These are phyloP conservation scores for Saposhnikovia divaricata DNA, from an alignment of 129 eudicot genomes.

Conservation along the genomic window DNA sequence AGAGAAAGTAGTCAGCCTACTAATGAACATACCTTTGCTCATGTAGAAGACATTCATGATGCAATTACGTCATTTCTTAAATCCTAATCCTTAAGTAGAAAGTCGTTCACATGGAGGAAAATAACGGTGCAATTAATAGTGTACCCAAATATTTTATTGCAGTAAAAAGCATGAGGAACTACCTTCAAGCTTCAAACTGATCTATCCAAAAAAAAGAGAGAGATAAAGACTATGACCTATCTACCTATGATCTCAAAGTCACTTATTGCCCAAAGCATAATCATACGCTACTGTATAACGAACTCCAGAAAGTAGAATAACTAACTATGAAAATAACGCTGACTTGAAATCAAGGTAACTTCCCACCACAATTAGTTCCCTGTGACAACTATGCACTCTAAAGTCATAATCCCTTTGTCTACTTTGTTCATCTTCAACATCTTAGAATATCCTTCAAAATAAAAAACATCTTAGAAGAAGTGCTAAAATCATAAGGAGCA, in stretches of 20 bases:
- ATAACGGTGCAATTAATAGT: neutral
- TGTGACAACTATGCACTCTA: neutral
- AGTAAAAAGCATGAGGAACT: neutral
- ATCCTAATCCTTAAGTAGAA: neutral
- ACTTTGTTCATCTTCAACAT: neutral
- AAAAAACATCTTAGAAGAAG: neutral
- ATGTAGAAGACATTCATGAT: neutral
- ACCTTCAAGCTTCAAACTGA: neutral
- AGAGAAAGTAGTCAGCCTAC: neutral
- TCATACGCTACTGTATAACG: too few species aligned
- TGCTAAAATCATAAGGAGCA: neutral
- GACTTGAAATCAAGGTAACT: neutral
- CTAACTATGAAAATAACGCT: neutral
- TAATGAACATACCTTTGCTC: neutral
- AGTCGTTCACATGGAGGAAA: neutral
- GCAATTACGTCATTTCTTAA: neutral
- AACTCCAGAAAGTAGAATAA: neutral
- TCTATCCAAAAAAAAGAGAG: too few species aligned
- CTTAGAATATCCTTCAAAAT: neutral
- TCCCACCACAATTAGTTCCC: neutral
- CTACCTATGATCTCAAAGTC: too few species aligned
- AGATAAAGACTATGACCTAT: too few species aligned
- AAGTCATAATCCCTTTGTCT: neutral
- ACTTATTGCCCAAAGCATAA: too few species aligned
- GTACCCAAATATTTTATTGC: neutral